These are phyloP conservation scores for Cutaneotrichosporon curvatum DNA, from an alignment of 1,284 basidiomycete species.

Conservation along the genomic window DNA sequence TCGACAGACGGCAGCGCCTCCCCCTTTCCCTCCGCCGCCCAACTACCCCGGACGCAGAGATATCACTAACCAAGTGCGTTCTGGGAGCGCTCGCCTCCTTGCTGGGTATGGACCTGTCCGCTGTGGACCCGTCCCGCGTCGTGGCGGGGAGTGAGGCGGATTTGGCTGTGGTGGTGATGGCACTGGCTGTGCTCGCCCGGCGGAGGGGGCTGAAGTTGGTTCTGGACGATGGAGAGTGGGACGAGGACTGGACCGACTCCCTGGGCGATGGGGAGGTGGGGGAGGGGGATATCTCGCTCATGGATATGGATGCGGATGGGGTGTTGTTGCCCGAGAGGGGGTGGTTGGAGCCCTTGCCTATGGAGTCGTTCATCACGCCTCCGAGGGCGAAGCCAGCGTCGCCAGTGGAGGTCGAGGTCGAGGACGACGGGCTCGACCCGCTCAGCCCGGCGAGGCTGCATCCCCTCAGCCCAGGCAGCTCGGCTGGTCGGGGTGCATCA, in stretches of 20 bases:
- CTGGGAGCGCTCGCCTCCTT: slow-evolving; percentile 26
- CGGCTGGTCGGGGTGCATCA: background rate
- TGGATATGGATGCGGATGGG: background rate
- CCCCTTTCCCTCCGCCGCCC: slow-evolving; percentile 16
- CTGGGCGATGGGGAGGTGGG: background rate
- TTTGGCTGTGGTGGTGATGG: slow-evolving; percentile 26
- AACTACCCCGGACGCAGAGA: slow-evolving; percentile 14
- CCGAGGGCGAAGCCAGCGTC: no score
- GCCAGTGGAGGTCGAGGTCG: background rate
- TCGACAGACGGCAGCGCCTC: slow-evolving; percentile 16
- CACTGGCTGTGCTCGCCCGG: slow-evolving; percentile 25
- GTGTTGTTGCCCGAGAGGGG: background rate
- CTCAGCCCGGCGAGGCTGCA: background rate
- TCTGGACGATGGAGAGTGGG: slow-evolving; percentile 1
- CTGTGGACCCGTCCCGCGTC: slow-evolving; percentile 22
- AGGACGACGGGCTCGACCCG: background rate
- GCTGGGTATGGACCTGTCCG: slow-evolving; percentile 22
- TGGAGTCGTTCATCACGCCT: background rate
- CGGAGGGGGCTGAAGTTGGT: slow-evolving; percentile 17
- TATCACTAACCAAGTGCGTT: slow-evolving; percentile 24
- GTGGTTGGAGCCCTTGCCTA: no score
- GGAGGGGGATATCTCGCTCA: background rate
- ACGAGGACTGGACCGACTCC: background rate
- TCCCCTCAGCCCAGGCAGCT: background rate
- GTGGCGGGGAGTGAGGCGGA: slow-evolving; percentile 17